Evolutionary conservation across 257 asterid species (phyloP), one percentile per base, ranked within the genome.

Genomic region (Penstemon davidsonii): DNA sequence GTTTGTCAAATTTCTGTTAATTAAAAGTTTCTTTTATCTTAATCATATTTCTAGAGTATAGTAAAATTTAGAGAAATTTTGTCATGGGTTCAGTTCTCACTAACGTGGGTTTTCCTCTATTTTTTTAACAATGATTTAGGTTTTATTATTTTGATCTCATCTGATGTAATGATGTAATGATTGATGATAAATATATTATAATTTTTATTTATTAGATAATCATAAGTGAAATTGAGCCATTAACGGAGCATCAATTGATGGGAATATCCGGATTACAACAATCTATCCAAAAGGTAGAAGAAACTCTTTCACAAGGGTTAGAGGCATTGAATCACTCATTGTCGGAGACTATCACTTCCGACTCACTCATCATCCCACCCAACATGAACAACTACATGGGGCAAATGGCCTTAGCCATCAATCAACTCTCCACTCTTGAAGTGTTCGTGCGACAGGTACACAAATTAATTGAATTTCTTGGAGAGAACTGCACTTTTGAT

Each of bases 361-460:
- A 80, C 59, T 78, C 86, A 47, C 83, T 90, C 10, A 76, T 72
- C 43, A 70, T 66, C 11, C 80, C 90, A 6, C 71, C 82, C 0
- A 79, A 81, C 69, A 77, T 85, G 84, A 82, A 74, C 43, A 73
- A 70, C 7, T 88, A 78, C 75, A 86, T 83, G 90, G 75, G 77
- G 8, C 97, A 90, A 50, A 83, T 88, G 90, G 83, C 88, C 8
- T 11, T 81, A 1, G 96, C 97, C 70, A 72, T 90, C 62, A 85
- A 58, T 82, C 80, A 86, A 50, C 85, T 90, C 66, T 42, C 87
- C 3, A 75, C 86, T 2, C 80, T 86, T 37, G 92, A 90, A 71
- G 84, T 79, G 3, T 83, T 86, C 41, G 76, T 86, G 15, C 53
- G 78, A 55, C 96, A 90, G 97, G 97, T 90, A 82, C 15, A 25